A percentile compares a stretch with the other conserved stretches of the same genome.
Conservation (phyloP, 257 asterid genomes). For the Phtheirospermum japonicum region DNA sequence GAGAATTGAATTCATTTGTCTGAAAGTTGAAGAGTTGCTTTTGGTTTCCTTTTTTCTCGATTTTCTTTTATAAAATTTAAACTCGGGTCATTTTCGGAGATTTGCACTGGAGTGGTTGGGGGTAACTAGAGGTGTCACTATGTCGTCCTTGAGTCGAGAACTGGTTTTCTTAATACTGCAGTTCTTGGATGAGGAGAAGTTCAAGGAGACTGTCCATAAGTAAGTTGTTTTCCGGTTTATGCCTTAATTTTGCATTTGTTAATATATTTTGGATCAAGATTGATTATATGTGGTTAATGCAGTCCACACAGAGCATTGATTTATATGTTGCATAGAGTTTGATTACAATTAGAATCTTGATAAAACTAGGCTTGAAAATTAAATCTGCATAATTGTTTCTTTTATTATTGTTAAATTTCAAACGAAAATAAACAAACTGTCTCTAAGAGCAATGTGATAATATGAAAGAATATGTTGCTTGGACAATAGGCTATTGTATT, state of each 20-base stretch:
- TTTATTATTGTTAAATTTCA: no score
- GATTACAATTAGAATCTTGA: slow-evolving; percentile 6
- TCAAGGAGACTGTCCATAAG: slow-evolving; percentile 98
- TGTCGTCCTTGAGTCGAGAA: slow-evolving; percentile 99
- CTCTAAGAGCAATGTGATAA: not conserved
- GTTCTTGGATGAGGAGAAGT: slow-evolving; percentile 98
- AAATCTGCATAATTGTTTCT: not conserved
- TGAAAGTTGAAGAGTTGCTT: slow-evolving; percentile 30
- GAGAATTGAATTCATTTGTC: slow-evolving; percentile 13
- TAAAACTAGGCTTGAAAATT: not conserved
- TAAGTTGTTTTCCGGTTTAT: slow-evolving; percentile 38
- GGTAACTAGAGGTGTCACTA: slow-evolving; percentile 84
- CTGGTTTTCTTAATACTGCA: slow-evolving; percentile 93
- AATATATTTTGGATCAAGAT: no score
- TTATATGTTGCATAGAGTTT: not conserved
- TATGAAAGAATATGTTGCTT: slow-evolving; percentile 15
- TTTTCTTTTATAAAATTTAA: not conserved
- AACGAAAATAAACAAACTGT: not conserved
- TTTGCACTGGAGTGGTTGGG: slow-evolving; percentile 99
- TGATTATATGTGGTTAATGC: not conserved
- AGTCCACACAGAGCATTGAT: not conserved
- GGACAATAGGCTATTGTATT: not conserved
- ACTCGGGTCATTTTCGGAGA: slow-evolving; percentile 38
- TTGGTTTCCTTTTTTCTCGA: slow-evolving; percentile 3
- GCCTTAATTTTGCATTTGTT: slow-evolving; percentile 8